Conservation (phyloP, 768 basidiomycete genomes). For the Termitomyces sp. region DNA sequence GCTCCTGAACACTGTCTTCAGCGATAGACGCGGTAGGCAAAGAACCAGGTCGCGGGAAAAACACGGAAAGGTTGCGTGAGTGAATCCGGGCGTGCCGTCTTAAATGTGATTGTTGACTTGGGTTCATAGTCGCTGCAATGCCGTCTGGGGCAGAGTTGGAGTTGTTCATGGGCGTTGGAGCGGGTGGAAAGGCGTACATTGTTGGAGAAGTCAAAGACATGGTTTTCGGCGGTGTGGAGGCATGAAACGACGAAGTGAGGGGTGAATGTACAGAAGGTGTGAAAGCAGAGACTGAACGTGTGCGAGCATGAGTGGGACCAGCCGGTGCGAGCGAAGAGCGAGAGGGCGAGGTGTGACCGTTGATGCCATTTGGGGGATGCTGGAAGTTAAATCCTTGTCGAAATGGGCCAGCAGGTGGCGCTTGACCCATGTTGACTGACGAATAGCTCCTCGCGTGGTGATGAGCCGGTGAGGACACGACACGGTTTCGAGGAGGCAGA, state of each 20-base stretch:
- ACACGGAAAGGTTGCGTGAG: constrained; percentile 87
- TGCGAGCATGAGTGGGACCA: constrained; percentile 30
- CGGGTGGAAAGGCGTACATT: constrained; percentile 11
- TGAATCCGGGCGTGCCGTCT: constrained; percentile 69
- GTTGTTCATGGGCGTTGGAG: constrained; percentile 8
- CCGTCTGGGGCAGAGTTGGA: constrained; percentile 20
- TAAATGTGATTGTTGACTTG: not conserved
- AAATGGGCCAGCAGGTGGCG: constrained; percentile 25
- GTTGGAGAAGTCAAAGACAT: constrained; percentile 16
- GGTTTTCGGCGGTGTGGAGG: constrained; percentile 11
- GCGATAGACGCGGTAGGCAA: constrained; percentile 54
- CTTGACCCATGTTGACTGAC: constrained; percentile 15
- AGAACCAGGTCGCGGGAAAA: constrained; percentile 79
- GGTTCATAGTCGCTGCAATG: constrained; percentile 7
- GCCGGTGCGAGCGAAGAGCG: constrained; percentile 24
- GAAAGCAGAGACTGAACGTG: constrained; percentile 42
- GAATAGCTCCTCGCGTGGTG: constrained; percentile 18
- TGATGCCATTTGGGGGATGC: constrained; percentile 17
- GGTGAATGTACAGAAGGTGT: constrained; percentile 46
- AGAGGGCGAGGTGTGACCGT: constrained; percentile 21
- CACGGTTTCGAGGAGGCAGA: constrained; percentile 20
- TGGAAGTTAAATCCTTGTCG: constrained; percentile 21
- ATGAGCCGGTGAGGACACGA: constrained; percentile 20
- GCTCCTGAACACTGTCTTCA: constrained; percentile 60
- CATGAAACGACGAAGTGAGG: constrained; percentile 29